Percentiles rank a stretch among this genome's conserved stretches.
phyloP scores from a whole-genome alignment of 2,329 filamentous ascomycete genomes.

The Hysterium pulicare region DNA sequence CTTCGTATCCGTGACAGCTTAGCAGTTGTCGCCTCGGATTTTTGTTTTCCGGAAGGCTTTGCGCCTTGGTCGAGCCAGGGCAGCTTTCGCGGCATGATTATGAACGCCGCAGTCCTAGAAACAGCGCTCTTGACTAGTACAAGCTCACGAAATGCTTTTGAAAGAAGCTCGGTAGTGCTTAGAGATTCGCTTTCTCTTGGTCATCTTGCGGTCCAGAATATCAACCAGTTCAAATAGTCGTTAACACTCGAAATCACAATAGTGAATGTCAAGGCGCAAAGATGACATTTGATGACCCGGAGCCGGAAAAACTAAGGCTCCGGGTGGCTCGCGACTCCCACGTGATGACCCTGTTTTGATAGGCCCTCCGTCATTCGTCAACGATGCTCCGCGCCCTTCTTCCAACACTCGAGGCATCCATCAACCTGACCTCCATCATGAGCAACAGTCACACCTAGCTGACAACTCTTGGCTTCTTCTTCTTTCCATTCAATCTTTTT shows the following conservation, averaged over 20 bases:
- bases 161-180: neutral
- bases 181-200: neutral
- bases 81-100: conserved; percentile 52
- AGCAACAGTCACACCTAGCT: no score
- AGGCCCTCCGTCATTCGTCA: neutral
- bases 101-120: no score
- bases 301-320: neutral
- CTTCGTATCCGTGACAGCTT: conserved; percentile 10
- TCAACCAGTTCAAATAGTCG: neutral
- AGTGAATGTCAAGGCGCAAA: neutral
- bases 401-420: neutral
- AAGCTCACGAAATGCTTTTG: neutral
- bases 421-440: no score
- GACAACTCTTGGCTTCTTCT: neutral
- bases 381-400: neutral
- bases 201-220: neutral
- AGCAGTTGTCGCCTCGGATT: conserved; percentile 11
- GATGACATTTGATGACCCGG: neutral
- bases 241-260: neutral
- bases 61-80: conserved; percentile 47
- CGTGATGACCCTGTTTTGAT: neutral
- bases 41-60: conserved; percentile 13
- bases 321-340: no score
- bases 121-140: no score
- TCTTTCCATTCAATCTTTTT: neutral